These are phyloP conservation scores for Dictyophora rubrovolvata DNA, from an alignment of 768 basidiomycete species.

Conservation along the genomic window DNA sequence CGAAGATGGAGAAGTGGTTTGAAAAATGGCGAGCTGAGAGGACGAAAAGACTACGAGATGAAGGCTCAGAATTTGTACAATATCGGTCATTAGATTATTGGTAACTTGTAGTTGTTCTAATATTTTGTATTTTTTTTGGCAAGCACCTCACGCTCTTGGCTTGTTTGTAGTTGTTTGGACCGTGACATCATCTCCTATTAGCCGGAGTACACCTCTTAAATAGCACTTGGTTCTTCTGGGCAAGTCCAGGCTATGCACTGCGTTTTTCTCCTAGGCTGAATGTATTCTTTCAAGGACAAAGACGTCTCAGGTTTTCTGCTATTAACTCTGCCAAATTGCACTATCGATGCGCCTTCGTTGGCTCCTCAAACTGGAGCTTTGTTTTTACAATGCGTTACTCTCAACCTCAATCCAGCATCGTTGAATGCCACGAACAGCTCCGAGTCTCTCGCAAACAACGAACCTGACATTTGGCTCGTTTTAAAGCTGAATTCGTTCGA, in stretches of 20 bases:
- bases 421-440: slow-evolving; percentile 12
- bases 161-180: no score
- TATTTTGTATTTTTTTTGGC: background rate
- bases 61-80: slow-evolving; percentile 18
- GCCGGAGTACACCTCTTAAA: no score
- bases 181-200: background rate
- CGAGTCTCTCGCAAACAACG: slow-evolving; percentile 19
- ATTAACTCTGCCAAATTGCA: slow-evolving; percentile 40
- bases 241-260: background rate
- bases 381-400: slow-evolving; percentile 53
- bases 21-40: slow-evolving; percentile 81
- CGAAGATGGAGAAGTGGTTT: slow-evolving; percentile 86
- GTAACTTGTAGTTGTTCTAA: slow-evolving; percentile 19
- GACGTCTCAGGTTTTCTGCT: slow-evolving; percentile 40
- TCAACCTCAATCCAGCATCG: slow-evolving; percentile 20
- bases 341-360: slow-evolving; percentile 23
- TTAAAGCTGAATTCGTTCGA: slow-evolving; percentile 47
- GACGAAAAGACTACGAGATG: slow-evolving; percentile 38
- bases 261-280: slow-evolving; percentile 20
- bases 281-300: background rate
- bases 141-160: no score
- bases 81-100: slow-evolving; percentile 38
- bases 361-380: slow-evolving; percentile 31
- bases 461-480: slow-evolving; percentile 58
- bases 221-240: background rate